A percentile compares a stretch with the other conserved stretches of the same genome.
Conservation (phyloP, 2,329 filamentous ascomycete genomes). For the Myriangium duriaei region DNA sequence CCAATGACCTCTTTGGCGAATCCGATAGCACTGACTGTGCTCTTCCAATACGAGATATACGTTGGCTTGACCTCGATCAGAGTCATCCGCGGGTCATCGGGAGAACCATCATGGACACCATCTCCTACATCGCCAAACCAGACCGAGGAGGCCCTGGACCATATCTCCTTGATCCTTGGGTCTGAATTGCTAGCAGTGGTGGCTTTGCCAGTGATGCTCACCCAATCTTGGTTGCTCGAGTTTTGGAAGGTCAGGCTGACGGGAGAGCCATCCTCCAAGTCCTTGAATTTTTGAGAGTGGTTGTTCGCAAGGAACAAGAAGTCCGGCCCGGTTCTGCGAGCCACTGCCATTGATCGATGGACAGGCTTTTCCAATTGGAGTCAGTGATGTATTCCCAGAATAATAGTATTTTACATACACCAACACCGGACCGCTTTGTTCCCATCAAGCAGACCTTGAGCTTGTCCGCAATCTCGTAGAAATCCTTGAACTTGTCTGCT, state of each 20-base stretch:
- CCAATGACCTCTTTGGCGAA: conserved; percentile 22
- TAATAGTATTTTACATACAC: conserved; percentile 17
- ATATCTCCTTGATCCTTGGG: conserved; percentile 37
- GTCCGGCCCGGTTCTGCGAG: conserved; percentile 44
- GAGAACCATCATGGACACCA: conserved; percentile 33
- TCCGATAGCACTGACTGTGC: conserved; percentile 17
- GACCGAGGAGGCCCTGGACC: conserved; percentile 26
- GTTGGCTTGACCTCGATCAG: conserved; percentile 28
- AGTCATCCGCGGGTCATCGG: conserved; percentile 36
- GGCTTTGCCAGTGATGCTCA: conserved; percentile 32
- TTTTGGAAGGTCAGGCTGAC: conserved; percentile 36
- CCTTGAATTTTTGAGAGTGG: conserved; percentile 35
- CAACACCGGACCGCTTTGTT: conserved; percentile 30
- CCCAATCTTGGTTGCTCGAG: conserved; percentile 35
- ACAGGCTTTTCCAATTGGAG: conserved; percentile 22
- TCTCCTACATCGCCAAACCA: conserved; percentile 42
- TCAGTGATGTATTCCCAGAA: conserved; percentile 2
- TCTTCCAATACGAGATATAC: conserved; percentile 26
- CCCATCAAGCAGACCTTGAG: conserved; percentile 33
- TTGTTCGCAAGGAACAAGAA: conserved; percentile 39
- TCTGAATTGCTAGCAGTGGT: conserved; percentile 31
- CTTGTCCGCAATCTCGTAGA: conserved; percentile 34
- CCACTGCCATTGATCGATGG: conserved; percentile 36
- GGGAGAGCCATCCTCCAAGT: conserved; percentile 28
- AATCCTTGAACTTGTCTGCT: conserved; percentile 35